Evolutionary conservation across 1,284 basidiomycete species (phyloP).

Genomic region (Coniferiporia weirii): DNA sequence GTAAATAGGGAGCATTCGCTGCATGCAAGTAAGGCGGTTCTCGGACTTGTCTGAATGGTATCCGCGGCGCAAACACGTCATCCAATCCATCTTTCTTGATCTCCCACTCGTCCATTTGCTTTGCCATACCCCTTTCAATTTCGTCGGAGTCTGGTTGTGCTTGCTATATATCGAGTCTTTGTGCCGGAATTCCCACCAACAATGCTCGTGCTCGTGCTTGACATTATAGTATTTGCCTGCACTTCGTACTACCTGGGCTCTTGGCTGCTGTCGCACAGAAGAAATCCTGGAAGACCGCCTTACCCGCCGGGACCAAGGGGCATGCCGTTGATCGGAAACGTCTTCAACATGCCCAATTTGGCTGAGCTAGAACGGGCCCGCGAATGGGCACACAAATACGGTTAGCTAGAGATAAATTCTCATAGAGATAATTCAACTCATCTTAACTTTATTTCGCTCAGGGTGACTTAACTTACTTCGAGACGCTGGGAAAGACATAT

Average conservation of each 20-base stretch:
- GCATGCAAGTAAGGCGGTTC: too few relatives aligned
- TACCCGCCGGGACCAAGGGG: constrained; percentile 33
- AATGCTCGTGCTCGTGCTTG: too few relatives aligned
- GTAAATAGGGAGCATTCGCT: too few relatives aligned
- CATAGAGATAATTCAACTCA: neutral
- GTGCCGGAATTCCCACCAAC: too few relatives aligned
- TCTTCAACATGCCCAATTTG: constrained; percentile 36
- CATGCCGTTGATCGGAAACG: constrained; percentile 38
- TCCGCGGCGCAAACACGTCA: too few relatives aligned
- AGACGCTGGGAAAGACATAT: constrained; percentile 1
- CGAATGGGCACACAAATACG: constrained; percentile 37
- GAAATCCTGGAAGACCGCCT: too few relatives aligned
- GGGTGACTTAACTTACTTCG: constrained; percentile 8
- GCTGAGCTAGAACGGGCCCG: constrained; percentile 38
- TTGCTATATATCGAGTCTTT: too few relatives aligned
- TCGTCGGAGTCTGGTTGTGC: too few relatives aligned
- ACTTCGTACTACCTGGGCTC: neutral
- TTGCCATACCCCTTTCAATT: too few relatives aligned
- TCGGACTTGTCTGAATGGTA: too few relatives aligned
- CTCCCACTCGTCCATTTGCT: too few relatives aligned
- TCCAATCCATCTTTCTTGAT: too few relatives aligned
- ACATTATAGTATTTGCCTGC: neutral
- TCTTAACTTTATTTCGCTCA: neutral
- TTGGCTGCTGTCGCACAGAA: neutral
- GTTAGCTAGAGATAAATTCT: constrained; percentile 21